phyloP scores from a whole-genome alignment of 176 grass and related monocot species.

The Oryza glumipatula region DNA sequence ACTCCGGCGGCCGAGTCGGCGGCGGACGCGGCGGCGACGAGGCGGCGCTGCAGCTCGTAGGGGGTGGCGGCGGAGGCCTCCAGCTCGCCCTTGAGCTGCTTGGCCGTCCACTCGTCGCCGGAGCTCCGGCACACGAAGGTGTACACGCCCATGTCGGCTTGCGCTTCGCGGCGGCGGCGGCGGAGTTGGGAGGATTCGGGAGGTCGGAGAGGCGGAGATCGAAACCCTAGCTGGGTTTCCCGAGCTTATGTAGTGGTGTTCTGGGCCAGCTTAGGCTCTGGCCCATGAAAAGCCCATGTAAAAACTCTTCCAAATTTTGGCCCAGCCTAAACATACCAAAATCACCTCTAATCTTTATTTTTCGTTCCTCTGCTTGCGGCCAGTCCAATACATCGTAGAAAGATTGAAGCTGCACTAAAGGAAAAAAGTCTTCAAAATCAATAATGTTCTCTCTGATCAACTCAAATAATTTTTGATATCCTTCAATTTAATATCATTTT shows the following conservation, averaged over 20 bases:
- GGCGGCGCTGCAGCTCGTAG: conserved; percentile 75
- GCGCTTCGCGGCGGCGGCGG: conserved; percentile 3
- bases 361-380: too few species aligned
- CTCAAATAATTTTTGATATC: too few species aligned
- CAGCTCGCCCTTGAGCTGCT: conserved; percentile 70
- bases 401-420: too few species aligned
- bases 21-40: conserved; percentile 64
- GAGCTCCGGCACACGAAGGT: conserved; percentile 88
- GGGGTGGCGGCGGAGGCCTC: conserved; percentile 71
- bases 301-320: background rate
- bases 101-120: conserved; percentile 79
- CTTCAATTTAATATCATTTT: too few species aligned
- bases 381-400: too few species aligned
- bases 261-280: background rate
- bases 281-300: background rate
- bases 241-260: conserved; percentile 36
- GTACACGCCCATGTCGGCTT: conserved; percentile 77
- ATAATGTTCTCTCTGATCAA: too few species aligned
- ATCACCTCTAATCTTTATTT: too few species aligned
- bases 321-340: background rate
- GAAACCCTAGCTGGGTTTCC: conserved; percentile 43
- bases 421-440: too few species aligned
- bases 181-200: conserved; percentile 5
- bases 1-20: conserved; percentile 58
- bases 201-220: background rate